These are phyloP conservation scores for Alternaria postmessia DNA, from an alignment of 2,329 filamentous ascomycete species.

Conservation along the genomic window DNA sequence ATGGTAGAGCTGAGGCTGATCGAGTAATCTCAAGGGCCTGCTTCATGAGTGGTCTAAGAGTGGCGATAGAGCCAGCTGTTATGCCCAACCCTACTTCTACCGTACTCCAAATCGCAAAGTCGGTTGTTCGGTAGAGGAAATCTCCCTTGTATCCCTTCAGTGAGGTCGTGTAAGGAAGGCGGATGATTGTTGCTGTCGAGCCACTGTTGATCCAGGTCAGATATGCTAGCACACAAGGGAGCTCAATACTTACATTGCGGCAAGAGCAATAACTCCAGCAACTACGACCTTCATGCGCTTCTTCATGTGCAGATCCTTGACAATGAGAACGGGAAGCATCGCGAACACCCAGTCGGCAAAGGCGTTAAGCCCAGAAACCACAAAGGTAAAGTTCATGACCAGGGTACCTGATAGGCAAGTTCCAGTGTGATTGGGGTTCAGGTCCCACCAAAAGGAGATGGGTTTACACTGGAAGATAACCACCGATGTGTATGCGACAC, in stretches of 20 bases:
- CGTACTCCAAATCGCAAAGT: slow-evolving; percentile 45
- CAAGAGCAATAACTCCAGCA: slow-evolving; percentile 61
- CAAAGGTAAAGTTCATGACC: slow-evolving; percentile 62
- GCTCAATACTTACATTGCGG: slow-evolving; percentile 38
- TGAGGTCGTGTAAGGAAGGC: slow-evolving; percentile 37
- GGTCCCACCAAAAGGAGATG: slow-evolving; percentile 59
- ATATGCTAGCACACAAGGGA: background rate
- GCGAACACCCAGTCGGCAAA: slow-evolving; percentile 43
- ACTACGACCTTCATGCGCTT: slow-evolving; percentile 61
- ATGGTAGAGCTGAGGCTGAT: slow-evolving; percentile 26
- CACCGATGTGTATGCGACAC: slow-evolving; percentile 59
- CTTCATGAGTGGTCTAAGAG: slow-evolving; percentile 36
- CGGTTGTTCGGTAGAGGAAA: slow-evolving; percentile 41
- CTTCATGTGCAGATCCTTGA: slow-evolving; percentile 65
- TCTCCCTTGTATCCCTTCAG: slow-evolving; percentile 39
- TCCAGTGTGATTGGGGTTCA: slow-evolving; percentile 46
- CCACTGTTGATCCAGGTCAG: slow-evolving; percentile 40
- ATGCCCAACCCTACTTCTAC: slow-evolving; percentile 41
- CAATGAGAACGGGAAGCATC: slow-evolving; percentile 56
- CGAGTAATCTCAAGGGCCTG: slow-evolving; percentile 21
- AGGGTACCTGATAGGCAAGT: slow-evolving; percentile 53
- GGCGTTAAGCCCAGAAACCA: slow-evolving; percentile 37
- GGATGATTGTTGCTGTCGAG: slow-evolving; percentile 47
- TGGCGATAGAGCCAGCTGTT: slow-evolving; percentile 40
- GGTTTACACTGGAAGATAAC: slow-evolving; percentile 62